Evolutionary conservation across 2,329 filamentous ascomycete genomes (phyloP), one percentile per base, ranked within the genome.

Genomic region (Botrytis tulipae): DNA sequence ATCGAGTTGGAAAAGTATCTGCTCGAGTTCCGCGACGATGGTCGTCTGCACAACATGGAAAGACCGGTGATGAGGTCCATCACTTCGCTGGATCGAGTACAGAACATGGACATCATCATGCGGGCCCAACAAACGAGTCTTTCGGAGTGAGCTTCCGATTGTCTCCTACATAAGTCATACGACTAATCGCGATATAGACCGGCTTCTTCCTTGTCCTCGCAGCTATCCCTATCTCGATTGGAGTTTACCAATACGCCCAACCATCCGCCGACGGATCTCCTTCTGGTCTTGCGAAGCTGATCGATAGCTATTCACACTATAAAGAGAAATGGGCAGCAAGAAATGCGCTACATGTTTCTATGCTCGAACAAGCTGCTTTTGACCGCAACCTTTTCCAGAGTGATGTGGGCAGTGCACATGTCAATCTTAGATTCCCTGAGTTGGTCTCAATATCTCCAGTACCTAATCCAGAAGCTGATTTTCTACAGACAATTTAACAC

Each of bases 391-490:
- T 92, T 77, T 91, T 91, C 80, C 83, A 85, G 44, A 84, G 82
- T 74, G 81, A 82, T 73, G 78, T 82, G 35, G 82, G 84, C 76
- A 84, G 82, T 71, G 78, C 79, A 65, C 81, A 85, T 77, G 83
- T 89, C 62, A 85, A 89, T 32, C 81, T 92, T 81, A 87, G 83
- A 80, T 89, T 87, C 78, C 89, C 88, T 48, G 90, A 92, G 90
- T 92, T 87, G 75, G 90, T 87, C 70, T 42, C 65, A 68, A 20
- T 20, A 57, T 25, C 62, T 32, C 40, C 20, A n/a, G 8, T 70
- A 35, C 10, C 25, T 32, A 29, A 54, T 40, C 18, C 42, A 29
- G 20, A 37, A 60, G 37, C 54, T 54, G 48, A 59, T 48, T 29
- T 20, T 14, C 22, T 77, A 89, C 79, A 92, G 90, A 78, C 83